Conservation (phyloP, 768 basidiomycete genomes). For the Naganishia kalamii region DNA sequence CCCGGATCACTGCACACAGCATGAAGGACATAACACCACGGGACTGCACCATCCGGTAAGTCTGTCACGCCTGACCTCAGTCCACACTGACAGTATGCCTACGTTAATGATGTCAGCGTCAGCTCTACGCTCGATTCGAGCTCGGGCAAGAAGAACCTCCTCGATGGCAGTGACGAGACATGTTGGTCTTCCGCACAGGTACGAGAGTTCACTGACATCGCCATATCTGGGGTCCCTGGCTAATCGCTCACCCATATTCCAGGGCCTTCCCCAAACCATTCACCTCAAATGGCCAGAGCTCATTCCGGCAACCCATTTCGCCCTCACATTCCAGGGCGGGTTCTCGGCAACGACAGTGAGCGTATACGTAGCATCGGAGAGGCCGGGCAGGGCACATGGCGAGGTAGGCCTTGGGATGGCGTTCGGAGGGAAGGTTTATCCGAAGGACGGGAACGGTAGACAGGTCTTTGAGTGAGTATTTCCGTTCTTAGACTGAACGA, state of each 20-base stretch:
- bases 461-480: slow-evolving; percentile 20
- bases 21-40: slow-evolving; percentile 17
- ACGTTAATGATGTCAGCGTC: neutral
- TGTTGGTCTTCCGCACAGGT: slow-evolving; percentile 25
- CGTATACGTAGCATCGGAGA: slow-evolving; percentile 34
- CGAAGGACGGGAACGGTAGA: slow-evolving; percentile 38
- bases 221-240: neutral
- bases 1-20: neutral
- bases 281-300: slow-evolving; percentile 36
- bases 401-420: slow-evolving; percentile 32
- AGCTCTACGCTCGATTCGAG: slow-evolving; percentile 24
- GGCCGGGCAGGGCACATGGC: slow-evolving; percentile 12
- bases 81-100: neutral
- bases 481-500: neutral
- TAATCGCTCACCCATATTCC: neutral
- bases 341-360: slow-evolving; percentile 34
- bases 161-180: slow-evolving; percentile 25
- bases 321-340: slow-evolving; percentile 44
- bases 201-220: neutral
- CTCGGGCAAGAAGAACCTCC: slow-evolving; percentile 24
- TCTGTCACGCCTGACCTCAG: neutral
- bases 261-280: slow-evolving; percentile 34
- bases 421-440: slow-evolving; percentile 39
- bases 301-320: slow-evolving; percentile 33
- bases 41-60: slow-evolving; percentile 13